Evolutionary conservation across 1,284 basidiomycete species (phyloP).

Genomic region (Somion occarium): DNA sequence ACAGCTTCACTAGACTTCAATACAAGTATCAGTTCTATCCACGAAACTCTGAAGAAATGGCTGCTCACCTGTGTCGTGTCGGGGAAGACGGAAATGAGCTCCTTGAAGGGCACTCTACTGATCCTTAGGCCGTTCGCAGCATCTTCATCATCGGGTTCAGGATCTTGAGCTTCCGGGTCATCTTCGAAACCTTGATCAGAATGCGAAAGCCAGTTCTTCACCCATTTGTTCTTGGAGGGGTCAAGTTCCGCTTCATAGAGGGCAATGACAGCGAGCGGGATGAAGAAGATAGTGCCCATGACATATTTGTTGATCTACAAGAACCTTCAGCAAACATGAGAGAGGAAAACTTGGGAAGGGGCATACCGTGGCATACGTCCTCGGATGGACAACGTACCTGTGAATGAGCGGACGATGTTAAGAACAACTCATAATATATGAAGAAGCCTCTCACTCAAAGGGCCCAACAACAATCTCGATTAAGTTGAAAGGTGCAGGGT

Average conservation of each 20-base stretch:
- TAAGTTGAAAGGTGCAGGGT: slow-evolving; percentile 81
- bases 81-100: slow-evolving; percentile 76
- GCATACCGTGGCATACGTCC: slow-evolving; percentile 55
- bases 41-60: slow-evolving; percentile 5
- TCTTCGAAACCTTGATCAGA: slow-evolving; percentile 67
- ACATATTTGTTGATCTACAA: slow-evolving; percentile 67
- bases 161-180: slow-evolving; percentile 49
- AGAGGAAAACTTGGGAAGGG: too few relatives aligned
- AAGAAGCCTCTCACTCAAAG: slow-evolving; percentile 70
- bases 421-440: not conserved
- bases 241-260: slow-evolving; percentile 67
- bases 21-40: slow-evolving; percentile 8
- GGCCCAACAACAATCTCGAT: slow-evolving; percentile 78
- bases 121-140: slow-evolving; percentile 58
- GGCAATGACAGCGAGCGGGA: slow-evolving; percentile 73
- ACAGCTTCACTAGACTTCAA: slow-evolving; percentile 65
- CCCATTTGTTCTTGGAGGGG: slow-evolving; percentile 50
- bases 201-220: slow-evolving; percentile 63
- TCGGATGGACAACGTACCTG: slow-evolving; percentile 45
- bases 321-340: not conserved
- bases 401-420: not conserved
- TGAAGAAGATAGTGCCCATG: slow-evolving; percentile 77
- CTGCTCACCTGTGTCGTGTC: slow-evolving; percentile 62
- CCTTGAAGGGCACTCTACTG: slow-evolving; percentile 68
- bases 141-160: slow-evolving; percentile 57